Evolutionary conservation across 345 rosid species (phyloP).

Genomic region (Rhodamnia argentea): DNA sequence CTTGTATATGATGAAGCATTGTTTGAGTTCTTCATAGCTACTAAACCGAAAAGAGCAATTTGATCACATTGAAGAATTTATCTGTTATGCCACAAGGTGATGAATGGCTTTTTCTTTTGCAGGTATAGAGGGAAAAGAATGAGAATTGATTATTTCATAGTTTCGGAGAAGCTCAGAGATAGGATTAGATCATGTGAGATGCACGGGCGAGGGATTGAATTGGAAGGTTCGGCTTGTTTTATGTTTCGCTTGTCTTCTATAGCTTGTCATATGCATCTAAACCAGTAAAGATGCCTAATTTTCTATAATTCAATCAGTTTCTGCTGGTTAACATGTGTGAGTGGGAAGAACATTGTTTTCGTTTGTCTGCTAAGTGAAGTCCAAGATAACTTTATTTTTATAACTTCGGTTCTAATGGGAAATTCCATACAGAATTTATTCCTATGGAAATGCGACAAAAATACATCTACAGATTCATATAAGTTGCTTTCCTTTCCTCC

Average conservation of each 20-base stretch:
- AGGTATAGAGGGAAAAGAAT: constrained; percentile 92
- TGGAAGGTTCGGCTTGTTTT: constrained; percentile 39
- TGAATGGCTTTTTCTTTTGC: background rate
- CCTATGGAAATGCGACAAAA: background rate
- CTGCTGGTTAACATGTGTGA: background rate
- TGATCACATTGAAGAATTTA: background rate
- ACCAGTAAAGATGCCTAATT: background rate
- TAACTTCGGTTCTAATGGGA: background rate
- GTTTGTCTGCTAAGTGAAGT: background rate
- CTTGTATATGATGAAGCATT: background rate
- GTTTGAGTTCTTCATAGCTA: background rate
- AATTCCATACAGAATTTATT: background rate
- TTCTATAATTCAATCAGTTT: background rate
- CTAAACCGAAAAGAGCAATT: background rate
- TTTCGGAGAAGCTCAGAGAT: constrained; percentile 58
- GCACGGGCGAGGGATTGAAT: constrained; percentile 75
- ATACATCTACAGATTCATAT: background rate
- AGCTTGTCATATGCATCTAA: background rate
- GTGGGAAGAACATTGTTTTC: background rate
- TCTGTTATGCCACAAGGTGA: background rate
- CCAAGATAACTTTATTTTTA: background rate
- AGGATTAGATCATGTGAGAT: constrained; percentile 61
- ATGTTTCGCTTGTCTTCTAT: background rate
- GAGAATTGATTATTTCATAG: constrained; percentile 85
- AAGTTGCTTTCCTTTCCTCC: background rate